Conservation (phyloP, 2,329 filamentous ascomycete genomes). For the Exophiala xenobiotica region DNA sequence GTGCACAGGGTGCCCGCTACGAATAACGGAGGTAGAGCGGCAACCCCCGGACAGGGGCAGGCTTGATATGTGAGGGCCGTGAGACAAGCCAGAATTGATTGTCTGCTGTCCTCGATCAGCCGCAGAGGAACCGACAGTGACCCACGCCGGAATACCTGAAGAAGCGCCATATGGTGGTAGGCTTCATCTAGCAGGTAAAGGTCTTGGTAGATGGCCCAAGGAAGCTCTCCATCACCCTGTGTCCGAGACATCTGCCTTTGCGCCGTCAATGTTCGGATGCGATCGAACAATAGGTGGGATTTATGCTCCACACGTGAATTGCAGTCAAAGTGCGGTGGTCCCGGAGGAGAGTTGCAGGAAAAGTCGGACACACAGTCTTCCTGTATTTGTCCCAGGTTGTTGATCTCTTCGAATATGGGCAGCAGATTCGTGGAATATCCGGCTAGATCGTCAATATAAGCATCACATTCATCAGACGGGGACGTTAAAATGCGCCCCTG, state of each 20-base stretch:
- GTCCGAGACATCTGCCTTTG: neutral
- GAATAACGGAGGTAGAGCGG: slow-evolving; percentile 11
- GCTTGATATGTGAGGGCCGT: neutral
- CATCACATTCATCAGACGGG: neutral
- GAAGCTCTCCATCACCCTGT: neutral
- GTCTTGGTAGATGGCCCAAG: slow-evolving; percentile 5
- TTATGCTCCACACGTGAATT: slow-evolving; percentile 8
- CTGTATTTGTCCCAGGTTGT: slow-evolving; percentile 1
- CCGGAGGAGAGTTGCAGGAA: slow-evolving; percentile 2
- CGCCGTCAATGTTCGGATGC: slow-evolving; percentile 3
- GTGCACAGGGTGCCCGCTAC: slow-evolving; percentile 7
- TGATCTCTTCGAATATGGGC: slow-evolving; percentile 10
- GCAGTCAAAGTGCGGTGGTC: slow-evolving; percentile 14
- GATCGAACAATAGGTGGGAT: slow-evolving; percentile 13
- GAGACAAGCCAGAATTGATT: slow-evolving; percentile 1
- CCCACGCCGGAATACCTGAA: slow-evolving; percentile 11
- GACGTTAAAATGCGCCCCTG: neutral
- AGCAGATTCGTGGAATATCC: slow-evolving; percentile 12
- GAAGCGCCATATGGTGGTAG: slow-evolving; percentile 15
- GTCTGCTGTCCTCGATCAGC: slow-evolving; percentile 7
- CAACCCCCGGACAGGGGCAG: slow-evolving; percentile 7
- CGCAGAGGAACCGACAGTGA: slow-evolving; percentile 6
- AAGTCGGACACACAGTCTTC: neutral
- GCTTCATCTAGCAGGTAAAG: slow-evolving; percentile 15
- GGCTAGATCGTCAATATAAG: slow-evolving; percentile 11